Base-by-base conservation (phyloP, 805 yeast species). In the Danielia oregonensis region DNA sequence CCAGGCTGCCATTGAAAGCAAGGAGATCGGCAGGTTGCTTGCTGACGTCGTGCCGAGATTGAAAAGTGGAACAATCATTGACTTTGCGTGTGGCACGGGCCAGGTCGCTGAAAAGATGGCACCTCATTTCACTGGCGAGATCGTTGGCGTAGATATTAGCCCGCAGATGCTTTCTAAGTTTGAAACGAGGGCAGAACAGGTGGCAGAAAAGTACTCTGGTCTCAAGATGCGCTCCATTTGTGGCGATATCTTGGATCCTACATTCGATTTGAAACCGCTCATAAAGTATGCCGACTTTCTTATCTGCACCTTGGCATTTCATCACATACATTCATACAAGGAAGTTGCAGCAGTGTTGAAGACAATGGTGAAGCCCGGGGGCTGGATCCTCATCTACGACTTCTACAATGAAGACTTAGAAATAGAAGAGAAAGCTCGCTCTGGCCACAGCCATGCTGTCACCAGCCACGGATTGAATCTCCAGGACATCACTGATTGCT, bases 1-100 rank as follows among this genome's bases (percentile, higher is more conserved):
- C 12, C 37, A 17, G 4, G 17, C 11, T 10, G 13, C 38, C 11
- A 17, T 41, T 1, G 48, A 52, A 30, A 40, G 48, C 1, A 21
- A 26, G 3, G 26, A 43, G 23, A 38, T 33, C 5, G 12, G 17
- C 6, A 32, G 37, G 29, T 53, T 52, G 2, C 37, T 43, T 13
- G 24, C 39, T 4, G 9, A 25, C 25, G 5, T 41, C 50, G 18
- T 51, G 24, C 16, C 49, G 10, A 28, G 48, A 22, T 40, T 56
- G 39, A 45, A 39, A 30, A 54, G 53, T 2, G 54, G 52, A 5
- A 53, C 37, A 23, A 25, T 62, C 5, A 33, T 68, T 29, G 73
- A 68, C 41, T 68, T 68, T 46, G 72, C 71, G 0, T 67, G 72
- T 38, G 74, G 74, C 3, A 57, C 70, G 2, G 74, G 72, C 0